A percentile compares a stretch with the other conserved stretches of the same genome.
phyloP scores from a whole-genome alignment of 2,329 filamentous ascomycete species.

The Endocalyx cinctus region DNA sequence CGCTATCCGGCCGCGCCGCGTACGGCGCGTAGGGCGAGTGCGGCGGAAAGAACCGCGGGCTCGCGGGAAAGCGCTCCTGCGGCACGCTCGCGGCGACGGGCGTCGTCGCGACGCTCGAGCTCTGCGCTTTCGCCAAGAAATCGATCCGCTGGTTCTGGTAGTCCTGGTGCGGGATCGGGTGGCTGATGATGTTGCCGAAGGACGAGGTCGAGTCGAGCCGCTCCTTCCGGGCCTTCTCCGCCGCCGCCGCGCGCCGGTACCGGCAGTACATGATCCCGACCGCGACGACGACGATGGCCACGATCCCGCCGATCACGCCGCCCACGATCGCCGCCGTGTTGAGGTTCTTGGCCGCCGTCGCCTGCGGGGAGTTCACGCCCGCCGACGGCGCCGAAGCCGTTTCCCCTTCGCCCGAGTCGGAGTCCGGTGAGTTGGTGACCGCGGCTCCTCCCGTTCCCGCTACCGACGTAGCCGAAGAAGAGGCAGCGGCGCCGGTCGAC shows the following conservation, averaged over 20 bases:
- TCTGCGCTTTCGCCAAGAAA: constrained; percentile 22
- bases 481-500: constrained; percentile 3
- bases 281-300: constrained; percentile 12
- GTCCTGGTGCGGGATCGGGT: constrained; percentile 22
- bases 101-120: constrained; percentile 14
- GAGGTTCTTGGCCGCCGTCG: constrained; percentile 11
- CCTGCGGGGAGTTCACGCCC: constrained; percentile 7
- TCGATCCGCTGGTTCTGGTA: constrained; percentile 20
- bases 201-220: constrained; percentile 16
- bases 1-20: constrained; percentile 15
- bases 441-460: not conserved
- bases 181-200: constrained; percentile 25
- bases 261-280: constrained; percentile 13
- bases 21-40: constrained; percentile 19
- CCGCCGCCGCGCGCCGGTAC: constrained; percentile 13
- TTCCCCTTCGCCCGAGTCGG: constrained; percentile 7
- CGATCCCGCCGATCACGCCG: constrained; percentile 22
- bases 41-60: no score
- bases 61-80: constrained; percentile 14
- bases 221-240: constrained; percentile 3
- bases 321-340: constrained; percentile 26
- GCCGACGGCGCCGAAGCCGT: constrained; percentile 11
- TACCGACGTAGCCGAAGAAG: not conserved
- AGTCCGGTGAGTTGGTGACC: no score
- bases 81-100: constrained; percentile 7